phyloP scores from a whole-genome alignment of 2,329 filamentous ascomycete species.

The Clonostachys rosea region DNA sequence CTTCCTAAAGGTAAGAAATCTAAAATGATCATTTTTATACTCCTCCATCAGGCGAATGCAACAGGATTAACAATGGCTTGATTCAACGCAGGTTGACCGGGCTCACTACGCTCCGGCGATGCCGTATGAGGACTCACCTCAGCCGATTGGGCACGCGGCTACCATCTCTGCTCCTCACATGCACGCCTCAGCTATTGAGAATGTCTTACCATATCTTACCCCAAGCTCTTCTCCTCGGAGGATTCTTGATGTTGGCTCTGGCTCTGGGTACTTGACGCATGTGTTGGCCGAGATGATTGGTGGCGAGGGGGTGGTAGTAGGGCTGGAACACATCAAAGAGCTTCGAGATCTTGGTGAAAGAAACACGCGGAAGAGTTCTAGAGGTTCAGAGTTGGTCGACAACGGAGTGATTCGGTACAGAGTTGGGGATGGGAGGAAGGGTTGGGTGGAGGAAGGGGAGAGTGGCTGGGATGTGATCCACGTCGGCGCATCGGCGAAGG shows the following conservation, averaged over 20 bases:
- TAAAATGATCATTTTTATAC: not conserved
- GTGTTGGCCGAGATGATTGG: slow-evolving; percentile 76
- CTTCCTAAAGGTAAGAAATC: slow-evolving; percentile 58
- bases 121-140: slow-evolving; percentile 63
- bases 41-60: not conserved
- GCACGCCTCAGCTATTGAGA: slow-evolving; percentile 50
- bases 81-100: slow-evolving; percentile 66
- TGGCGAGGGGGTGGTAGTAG: slow-evolving; percentile 50
- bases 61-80: not conserved
- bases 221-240: slow-evolving; percentile 33
- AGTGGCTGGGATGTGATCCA: slow-evolving; percentile 87
- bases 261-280: slow-evolving; percentile 82
- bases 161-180: slow-evolving; percentile 59
- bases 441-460: slow-evolving; percentile 50
- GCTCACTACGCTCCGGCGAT: slow-evolving; percentile 70
- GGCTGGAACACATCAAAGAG: slow-evolving; percentile 68
- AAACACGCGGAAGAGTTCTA: slow-evolving; percentile 62
- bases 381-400: slow-evolving; percentile 56
- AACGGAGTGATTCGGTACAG: slow-evolving; percentile 66
- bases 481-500: slow-evolving; percentile 79
- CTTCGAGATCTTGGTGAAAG: slow-evolving; percentile 56
- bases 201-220: slow-evolving; percentile 38
- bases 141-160: slow-evolving; percentile 48
- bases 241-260: slow-evolving; percentile 70
- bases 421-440: slow-evolving; percentile 68